phyloP scores from a whole-genome alignment of 2,329 filamentous ascomycete genomes.

The Monosporascus ibericus region DNA sequence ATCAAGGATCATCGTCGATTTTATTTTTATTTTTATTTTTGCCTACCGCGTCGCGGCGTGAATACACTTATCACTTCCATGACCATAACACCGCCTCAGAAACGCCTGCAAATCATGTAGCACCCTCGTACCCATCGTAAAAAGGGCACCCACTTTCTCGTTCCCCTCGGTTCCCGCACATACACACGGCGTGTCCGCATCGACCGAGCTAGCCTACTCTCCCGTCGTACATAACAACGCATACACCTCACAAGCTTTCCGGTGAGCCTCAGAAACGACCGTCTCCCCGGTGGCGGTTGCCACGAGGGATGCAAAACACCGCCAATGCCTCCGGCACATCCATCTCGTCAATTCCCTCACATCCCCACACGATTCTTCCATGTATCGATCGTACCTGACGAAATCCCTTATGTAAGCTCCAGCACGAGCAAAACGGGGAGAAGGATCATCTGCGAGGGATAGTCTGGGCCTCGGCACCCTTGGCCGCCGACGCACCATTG shows the following conservation, averaged over 20 bases:
- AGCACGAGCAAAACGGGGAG: not conserved
- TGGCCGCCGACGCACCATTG: constrained; percentile 3
- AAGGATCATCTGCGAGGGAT: constrained; percentile 53
- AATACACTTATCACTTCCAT: not conserved
- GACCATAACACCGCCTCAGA: not conserved
- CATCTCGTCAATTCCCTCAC: not conserved
- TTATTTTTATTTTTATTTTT: not conserved
- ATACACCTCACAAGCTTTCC: too few species aligned
- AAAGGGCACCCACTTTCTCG: not conserved
- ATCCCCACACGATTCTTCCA: not conserved
- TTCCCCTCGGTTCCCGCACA: not conserved
- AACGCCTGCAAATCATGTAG: not conserved
- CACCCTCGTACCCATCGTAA: not conserved
- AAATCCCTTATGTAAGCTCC: not conserved
- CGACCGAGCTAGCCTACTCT: too few species aligned
- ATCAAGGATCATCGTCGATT: too few species aligned
- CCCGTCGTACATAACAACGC: too few species aligned
- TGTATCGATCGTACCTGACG: too few species aligned
- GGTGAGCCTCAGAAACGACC: not conserved
- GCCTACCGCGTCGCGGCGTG: not conserved
- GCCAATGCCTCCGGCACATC: too few species aligned
- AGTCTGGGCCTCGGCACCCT: constrained; percentile 31
- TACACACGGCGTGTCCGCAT: too few species aligned
- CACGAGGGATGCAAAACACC: too few species aligned
- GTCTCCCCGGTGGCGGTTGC: not conserved